Base-by-base conservation (phyloP, 495 filamentous ascomycete species). In the Evansstolkia leycettana region DNA sequence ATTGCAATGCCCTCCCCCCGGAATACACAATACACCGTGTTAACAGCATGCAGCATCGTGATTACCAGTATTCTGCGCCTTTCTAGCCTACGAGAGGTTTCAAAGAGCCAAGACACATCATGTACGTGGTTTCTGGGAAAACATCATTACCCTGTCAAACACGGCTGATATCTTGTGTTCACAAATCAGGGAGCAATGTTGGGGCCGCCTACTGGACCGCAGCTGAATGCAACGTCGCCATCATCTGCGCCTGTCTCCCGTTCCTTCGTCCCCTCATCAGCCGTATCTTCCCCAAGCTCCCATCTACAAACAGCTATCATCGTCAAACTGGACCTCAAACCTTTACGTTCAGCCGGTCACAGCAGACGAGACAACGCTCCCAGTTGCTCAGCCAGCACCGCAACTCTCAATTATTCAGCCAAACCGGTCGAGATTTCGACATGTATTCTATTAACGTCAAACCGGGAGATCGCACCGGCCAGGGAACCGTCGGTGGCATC, bases 211-310 rank as follows among this genome's bases (percentile, higher is more conserved):
- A 64, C 45, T 94, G 84, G 85, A 85, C 80, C 12, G 80, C 80
- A 16, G 73, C 92, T 37, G 86, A 93, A 54, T 83, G 88, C 55
- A 85, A 92, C 52, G 68, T 71, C 9, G 73, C 84, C 17, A 88
- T 92, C 44, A 78, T 85, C 42, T 88, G 82, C 42, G 81, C 79
- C 33, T 90, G 82, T 45, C 75, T 92, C 14, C 86, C 86, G 10
- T 86, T 81, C 14, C 60, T 92, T 26, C 89, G 89, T 38, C 86
- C 86, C 8, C 61, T 94, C n/a, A 70, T 84, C 45, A 76, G 78
- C 31, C 66, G 68, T 15, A 71, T 87, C 36, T 66, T 87, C 36
- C 86, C 86, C 14, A 62, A 67, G 25, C 68, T 88, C 47, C 60
- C 87, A 16, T 56, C 54, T 1, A 56, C 48, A 7, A 41, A 53